Base-by-base conservation (phyloP, 148 eudicot genomes). In the Suaeda aralocaspica region DNA sequence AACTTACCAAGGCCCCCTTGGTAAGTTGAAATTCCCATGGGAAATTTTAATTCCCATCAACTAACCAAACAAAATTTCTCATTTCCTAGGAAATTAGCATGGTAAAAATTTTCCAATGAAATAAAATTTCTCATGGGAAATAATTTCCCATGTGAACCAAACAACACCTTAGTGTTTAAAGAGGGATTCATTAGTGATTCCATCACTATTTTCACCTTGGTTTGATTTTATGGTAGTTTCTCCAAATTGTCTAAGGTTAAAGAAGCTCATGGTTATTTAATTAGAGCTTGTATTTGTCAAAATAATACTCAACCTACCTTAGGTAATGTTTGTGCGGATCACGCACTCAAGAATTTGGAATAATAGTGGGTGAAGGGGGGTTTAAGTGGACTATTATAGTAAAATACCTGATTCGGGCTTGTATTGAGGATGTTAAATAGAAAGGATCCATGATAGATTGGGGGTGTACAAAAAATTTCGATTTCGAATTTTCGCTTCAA, bases 261-360 rank as follows among this genome's bases (percentile, higher is more conserved):
- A 79, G 96, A 86, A 84, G 84, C 77, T 70, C 96, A 90, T 78
- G 86, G 75, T 28, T 86, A 72, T 77, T 61, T 82, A 63, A 34
- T 90, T 59, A 88, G 81, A 68, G 72, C 77, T 48, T 51, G 70
- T 49, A 24, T 81, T 50, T 67, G 81, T 26, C 79, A 75, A 28
- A 61, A 62, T 42, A 55, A 61, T 74, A 58, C 51, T 44, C 76
- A 83, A 62, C 80, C 84, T 52, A 86, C 72, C 31, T 76, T 90
- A 31, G 77, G 62, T 8, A 82, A 82, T 67, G 83, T 87, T 25
- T 73, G 80, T 46, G 65, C 88, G 70, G 80, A 73, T 42, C 81
- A 86, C 72, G 86, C 90, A 22, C 80, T 56, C 9, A 90, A 72
- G 76, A 69, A 86, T 51, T 86, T 64, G 72, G 73, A 71, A 78